Conservation (phyloP, 352 stramenopile species). For the Globisporangium carolinianum region DNA sequence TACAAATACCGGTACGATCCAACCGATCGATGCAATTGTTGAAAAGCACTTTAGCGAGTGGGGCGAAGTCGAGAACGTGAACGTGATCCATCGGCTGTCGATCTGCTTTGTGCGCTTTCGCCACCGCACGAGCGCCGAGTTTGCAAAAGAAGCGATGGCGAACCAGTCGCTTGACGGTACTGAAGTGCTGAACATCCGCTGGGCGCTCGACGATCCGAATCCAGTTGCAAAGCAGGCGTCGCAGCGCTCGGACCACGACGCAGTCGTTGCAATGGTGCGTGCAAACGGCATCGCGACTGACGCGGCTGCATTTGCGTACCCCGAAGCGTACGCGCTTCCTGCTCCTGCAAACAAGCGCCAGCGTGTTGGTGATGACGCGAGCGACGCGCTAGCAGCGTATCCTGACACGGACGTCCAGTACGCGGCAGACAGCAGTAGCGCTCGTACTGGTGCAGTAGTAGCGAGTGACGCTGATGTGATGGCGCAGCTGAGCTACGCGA, state of each 20-base stretch:
- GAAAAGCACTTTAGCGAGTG: slow-evolving; percentile 89
- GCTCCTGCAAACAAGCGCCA: slow-evolving; percentile 46
- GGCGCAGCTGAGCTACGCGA: slow-evolving; percentile 54
- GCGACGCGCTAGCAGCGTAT: slow-evolving; percentile 44
- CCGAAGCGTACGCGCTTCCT: slow-evolving; percentile 67
- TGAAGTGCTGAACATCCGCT: slow-evolving; percentile 90
- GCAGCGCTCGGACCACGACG: slow-evolving; percentile 83
- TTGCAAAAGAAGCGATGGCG: slow-evolving; percentile 86
- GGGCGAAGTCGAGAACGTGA: slow-evolving; percentile 92
- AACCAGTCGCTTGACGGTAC: slow-evolving; percentile 84
- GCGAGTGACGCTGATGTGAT: slow-evolving; percentile 16
- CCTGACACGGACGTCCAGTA: slow-evolving; percentile 65
- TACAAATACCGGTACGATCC: too few relatives aligned
- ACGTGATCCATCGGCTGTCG: slow-evolving; percentile 88
- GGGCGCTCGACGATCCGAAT: slow-evolving; percentile 92
- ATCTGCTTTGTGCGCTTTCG: slow-evolving; percentile 89
- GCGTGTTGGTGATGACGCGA: slow-evolving; percentile 49
- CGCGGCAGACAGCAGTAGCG: not conserved
- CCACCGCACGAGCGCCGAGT: slow-evolving; percentile 73
- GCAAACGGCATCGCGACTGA: slow-evolving; percentile 53
- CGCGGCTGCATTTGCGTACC: slow-evolving; percentile 69
- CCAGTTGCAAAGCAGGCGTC: slow-evolving; percentile 87
- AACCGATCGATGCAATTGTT: slow-evolving; percentile 50
- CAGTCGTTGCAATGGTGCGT: slow-evolving; percentile 81
- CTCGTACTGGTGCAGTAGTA: not conserved